Percentiles rank a stretch among this genome's conserved stretches.
Conservation (phyloP, 1,139 yeast genomes). For the Eremothecium sinecaudum region DNA sequence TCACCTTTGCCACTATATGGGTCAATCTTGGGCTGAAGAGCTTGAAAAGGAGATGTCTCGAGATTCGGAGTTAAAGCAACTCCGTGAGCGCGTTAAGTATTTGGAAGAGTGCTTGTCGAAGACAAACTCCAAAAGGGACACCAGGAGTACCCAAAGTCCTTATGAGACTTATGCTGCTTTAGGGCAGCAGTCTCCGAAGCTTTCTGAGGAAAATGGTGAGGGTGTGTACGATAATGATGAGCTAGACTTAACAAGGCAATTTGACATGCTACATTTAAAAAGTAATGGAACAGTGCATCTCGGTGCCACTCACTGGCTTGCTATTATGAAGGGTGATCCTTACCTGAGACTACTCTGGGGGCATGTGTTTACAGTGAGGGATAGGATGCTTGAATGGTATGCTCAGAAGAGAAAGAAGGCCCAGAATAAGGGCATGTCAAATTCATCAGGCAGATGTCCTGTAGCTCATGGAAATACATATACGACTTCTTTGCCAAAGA, state of each 20-base stretch:
- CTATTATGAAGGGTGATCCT: constrained; percentile 45
- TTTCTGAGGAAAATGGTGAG: neutral
- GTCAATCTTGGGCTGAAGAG: constrained; percentile 45
- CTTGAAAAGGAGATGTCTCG: constrained; percentile 45
- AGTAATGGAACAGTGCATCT: constrained; percentile 42
- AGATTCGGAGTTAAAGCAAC: constrained; percentile 28
- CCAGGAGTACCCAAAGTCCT: neutral
- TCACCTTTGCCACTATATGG: constrained; percentile 60
- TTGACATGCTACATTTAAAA: constrained; percentile 43
- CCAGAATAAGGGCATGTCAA: neutral
- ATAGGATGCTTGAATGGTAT: constrained; percentile 33
- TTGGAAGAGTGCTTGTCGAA: constrained; percentile 27
- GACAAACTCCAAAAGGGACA: constrained; percentile 14
- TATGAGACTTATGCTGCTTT: neutral
- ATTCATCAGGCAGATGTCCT: neutral
- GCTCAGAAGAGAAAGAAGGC: constrained; percentile 16
- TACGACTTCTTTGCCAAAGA: neutral
- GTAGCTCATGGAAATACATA: neutral
- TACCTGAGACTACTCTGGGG: constrained; percentile 43
- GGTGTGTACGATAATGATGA: constrained; percentile 30
- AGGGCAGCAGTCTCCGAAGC: constrained; percentile 1
- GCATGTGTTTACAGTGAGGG: constrained; percentile 41
- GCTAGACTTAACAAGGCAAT: constrained; percentile 38
- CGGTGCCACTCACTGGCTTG: constrained; percentile 46
- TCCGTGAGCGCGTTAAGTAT: constrained; percentile 28